Conservation (phyloP, 2,329 filamentous ascomycete species). For the Botrytis sinoallii region DNA sequence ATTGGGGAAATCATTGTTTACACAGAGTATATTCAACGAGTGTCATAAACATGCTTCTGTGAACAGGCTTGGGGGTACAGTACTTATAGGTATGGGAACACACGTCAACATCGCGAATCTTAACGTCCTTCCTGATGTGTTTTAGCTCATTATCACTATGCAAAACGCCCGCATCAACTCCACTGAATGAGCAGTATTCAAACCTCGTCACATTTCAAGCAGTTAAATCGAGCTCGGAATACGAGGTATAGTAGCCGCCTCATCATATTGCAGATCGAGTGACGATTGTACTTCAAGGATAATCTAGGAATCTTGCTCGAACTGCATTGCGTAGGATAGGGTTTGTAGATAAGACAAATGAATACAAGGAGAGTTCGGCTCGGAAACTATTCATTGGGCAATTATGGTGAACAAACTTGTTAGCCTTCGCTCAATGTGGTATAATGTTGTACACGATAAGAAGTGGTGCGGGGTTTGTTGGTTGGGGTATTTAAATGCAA, state of each 20-base stretch:
- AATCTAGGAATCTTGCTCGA: not conserved
- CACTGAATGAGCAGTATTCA: not conserved
- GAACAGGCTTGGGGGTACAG: not conserved
- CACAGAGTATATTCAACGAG: not conserved
- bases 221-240: not conserved
- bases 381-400: not conserved
- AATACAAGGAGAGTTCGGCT: not conserved
- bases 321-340: not conserved
- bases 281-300: not conserved
- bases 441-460: not conserved
- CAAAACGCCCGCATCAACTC: not conserved
- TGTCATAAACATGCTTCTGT: not conserved
- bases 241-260: not conserved
- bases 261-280: constrained; percentile 12
- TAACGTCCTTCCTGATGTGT: constrained; percentile 16
- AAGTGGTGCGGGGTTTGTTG: not conserved
- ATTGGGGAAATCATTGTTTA: constrained; percentile 20
- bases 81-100: constrained; percentile 8
- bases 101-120: not conserved
- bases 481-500: not conserved
- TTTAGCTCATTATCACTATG: not conserved
- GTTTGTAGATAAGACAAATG: not conserved
- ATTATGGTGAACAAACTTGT: not conserved
- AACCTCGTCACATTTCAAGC: not conserved
- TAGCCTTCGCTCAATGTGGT: not conserved